These are phyloP conservation scores for Bipolaris sorokiniana DNA, from an alignment of 2,329 filamentous ascomycete genomes.

Conservation along the genomic window DNA sequence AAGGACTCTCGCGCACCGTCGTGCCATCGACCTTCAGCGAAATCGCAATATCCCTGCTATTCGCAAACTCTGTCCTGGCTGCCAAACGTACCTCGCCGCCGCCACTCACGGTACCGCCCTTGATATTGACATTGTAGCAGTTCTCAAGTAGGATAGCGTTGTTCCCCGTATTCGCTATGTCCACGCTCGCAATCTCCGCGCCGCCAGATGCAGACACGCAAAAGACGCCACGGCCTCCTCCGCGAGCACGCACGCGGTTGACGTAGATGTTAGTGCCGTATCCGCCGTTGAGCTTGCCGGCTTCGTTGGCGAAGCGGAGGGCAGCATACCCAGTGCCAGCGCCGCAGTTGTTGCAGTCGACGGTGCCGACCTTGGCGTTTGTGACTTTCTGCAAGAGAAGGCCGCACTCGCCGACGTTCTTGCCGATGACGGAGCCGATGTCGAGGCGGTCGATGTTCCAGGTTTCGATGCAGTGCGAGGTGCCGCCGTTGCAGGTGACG, in stretches of 20 bases:
- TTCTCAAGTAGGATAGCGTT: conserved; percentile 66
- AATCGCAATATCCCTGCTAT: conserved; percentile 60
- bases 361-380: conserved; percentile 60
- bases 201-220: conserved; percentile 64
- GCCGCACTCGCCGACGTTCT: conserved; percentile 62
- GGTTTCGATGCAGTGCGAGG: conserved; percentile 64
- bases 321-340: conserved; percentile 62
- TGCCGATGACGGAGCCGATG: conserved; percentile 60
- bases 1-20: conserved; percentile 61
- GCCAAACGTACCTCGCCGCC: conserved; percentile 63
- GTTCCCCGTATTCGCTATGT: conserved; percentile 61
- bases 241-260: conserved; percentile 61
- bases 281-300: conserved; percentile 57
- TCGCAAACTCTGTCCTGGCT: conserved; percentile 61
- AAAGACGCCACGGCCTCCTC: conserved; percentile 64
- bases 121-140: conserved; percentile 62
- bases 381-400: conserved; percentile 62
- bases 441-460: conserved; percentile 65
- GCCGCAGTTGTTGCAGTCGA: conserved; percentile 63
- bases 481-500: conserved; percentile 60
- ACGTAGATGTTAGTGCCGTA: conserved; percentile 62
- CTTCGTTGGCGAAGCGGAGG: conserved; percentile 64
- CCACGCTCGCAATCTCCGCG: conserved; percentile 57
- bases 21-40: conserved; percentile 58
- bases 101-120: conserved; percentile 59